Percentiles rank a stretch among this genome's conserved stretches.
Evolutionary conservation across 768 basidiomycete species (phyloP).

Genomic region (Auriculariales sp.): DNA sequence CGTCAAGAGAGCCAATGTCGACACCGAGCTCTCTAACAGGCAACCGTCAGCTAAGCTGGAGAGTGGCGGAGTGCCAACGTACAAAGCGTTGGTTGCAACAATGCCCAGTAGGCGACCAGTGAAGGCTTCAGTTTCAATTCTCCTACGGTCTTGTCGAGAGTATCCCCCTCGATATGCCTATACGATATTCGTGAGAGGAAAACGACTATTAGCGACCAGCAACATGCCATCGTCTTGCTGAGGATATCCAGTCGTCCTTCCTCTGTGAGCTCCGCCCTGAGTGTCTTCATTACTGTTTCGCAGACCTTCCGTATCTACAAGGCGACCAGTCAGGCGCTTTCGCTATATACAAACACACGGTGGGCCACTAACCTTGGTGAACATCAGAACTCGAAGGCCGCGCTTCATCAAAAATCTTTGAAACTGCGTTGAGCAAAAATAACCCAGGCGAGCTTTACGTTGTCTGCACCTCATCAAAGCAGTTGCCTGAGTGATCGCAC

Average conservation of each 20-base stretch:
- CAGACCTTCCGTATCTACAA: conserved; percentile 63
- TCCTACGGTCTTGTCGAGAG: conserved; percentile 52
- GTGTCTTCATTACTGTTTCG: conserved; percentile 74
- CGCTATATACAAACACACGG: background rate
- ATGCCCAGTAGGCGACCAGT: conserved; percentile 72
- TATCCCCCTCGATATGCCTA: conserved; percentile 76
- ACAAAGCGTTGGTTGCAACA: conserved; percentile 74
- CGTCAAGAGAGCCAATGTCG: conserved; percentile 82
- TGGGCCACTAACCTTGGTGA: conserved; percentile 52
- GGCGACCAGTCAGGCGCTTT: background rate
- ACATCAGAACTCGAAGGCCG: conserved; percentile 73
- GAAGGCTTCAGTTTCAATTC: conserved; percentile 79
- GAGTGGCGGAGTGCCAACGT: background rate
- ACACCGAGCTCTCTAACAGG: conserved; percentile 58
- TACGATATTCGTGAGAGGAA: no score
- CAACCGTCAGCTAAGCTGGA: background rate
- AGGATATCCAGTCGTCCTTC: conserved; percentile 68
- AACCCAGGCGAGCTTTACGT: no score
- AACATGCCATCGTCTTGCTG: conserved; percentile 26
- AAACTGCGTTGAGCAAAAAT: no score
- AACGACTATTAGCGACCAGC: no score
- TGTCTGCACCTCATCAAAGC: conserved; percentile 37
- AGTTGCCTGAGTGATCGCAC: conserved; percentile 54
- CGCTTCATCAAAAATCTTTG: conserved; percentile 54
- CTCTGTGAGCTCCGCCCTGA: conserved; percentile 53